These are phyloP conservation scores for Phytophthora meadii DNA, from an alignment of 352 stramenopile species.

Conservation along the genomic window DNA sequence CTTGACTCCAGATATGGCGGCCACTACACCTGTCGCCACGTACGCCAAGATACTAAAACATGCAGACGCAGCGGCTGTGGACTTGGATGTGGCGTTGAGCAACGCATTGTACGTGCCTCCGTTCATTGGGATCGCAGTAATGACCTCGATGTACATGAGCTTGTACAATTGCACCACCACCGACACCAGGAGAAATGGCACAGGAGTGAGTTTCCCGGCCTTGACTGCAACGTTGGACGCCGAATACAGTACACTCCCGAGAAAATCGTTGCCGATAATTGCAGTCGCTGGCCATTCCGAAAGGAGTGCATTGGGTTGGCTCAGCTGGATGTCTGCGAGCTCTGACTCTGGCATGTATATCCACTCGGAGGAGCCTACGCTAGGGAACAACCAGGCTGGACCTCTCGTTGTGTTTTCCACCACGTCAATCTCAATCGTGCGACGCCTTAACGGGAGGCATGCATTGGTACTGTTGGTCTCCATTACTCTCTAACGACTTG, in stretches of 20 bases:
- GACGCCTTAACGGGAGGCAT: too few relatives aligned
- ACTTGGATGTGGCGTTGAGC: slow-evolving; percentile 90
- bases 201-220: slow-evolving; percentile 78
- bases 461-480: too few relatives aligned
- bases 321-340: too few relatives aligned
- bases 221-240: slow-evolving; percentile 47
- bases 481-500: too few relatives aligned
- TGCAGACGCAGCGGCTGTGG: slow-evolving; percentile 81
- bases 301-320: too few relatives aligned
- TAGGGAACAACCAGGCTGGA: too few relatives aligned
- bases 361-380: too few relatives aligned
- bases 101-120: slow-evolving; percentile 91
- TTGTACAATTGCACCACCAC: slow-evolving; percentile 63
- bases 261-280: slow-evolving; percentile 84
- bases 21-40: slow-evolving; percentile 83
- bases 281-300: too few relatives aligned
- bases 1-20: slow-evolving; percentile 71
- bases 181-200: slow-evolving; percentile 80
- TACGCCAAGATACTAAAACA: slow-evolving; percentile 90
- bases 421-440: too few relatives aligned
- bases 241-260: slow-evolving; percentile 85
- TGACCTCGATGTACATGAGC: slow-evolving; percentile 90
- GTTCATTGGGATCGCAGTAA: slow-evolving; percentile 90
- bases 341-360: not conserved
- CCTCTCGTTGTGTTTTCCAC: too few relatives aligned